Evolutionary conservation across 1,139 yeast species (phyloP), one percentile per base, ranked within the genome.

Genomic region (Meyerozyma guilliermondii): DNA sequence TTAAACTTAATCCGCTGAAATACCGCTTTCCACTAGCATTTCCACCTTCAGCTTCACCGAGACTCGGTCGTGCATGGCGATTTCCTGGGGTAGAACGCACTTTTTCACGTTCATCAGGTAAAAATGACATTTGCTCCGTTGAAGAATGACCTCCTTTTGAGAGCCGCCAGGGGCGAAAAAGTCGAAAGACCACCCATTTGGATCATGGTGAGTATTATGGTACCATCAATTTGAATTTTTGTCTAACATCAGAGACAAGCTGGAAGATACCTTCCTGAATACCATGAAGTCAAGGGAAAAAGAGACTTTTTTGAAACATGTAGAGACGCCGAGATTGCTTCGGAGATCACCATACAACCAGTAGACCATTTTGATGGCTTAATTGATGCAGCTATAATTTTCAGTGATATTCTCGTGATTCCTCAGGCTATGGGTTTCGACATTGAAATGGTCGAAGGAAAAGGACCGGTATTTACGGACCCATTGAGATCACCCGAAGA

Each of bases 401-500:
- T 94, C 67, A 83, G 92, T 58, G 99, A 92, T 62, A 92, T 92
- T 54, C 74, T 92, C 48, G 98, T 92, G 35, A 86, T 92, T 44
- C 99, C 99, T 3, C 98, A 92, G 66, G 98, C 98, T 6, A 85
- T 92, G 91, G 98, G 98, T 16, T 87, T 91, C 84, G 83, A 79
- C 44, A 96, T 92, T 36, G 83, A 87, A 58, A 92, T 92, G 96
- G 71, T 87, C 37, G 98, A 92, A 48, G 95, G 95, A 41, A 83
- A 84, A 49, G 99, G 99, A 1, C 99, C 99, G 2, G 87, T 84
- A 40, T 92, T 92, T 63, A 91, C 88, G 1, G 81, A 81, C 40
- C 99, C 98, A 13, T 71, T 92, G 54, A 80, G 98, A 60, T 67
- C 67, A 1, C 87, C 87, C 4, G 74, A 71, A 40, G 96, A 89